Evolutionary conservation across 1,284 basidiomycete genomes (phyloP).

Genomic region (Stygiomarasmius scandens): DNA sequence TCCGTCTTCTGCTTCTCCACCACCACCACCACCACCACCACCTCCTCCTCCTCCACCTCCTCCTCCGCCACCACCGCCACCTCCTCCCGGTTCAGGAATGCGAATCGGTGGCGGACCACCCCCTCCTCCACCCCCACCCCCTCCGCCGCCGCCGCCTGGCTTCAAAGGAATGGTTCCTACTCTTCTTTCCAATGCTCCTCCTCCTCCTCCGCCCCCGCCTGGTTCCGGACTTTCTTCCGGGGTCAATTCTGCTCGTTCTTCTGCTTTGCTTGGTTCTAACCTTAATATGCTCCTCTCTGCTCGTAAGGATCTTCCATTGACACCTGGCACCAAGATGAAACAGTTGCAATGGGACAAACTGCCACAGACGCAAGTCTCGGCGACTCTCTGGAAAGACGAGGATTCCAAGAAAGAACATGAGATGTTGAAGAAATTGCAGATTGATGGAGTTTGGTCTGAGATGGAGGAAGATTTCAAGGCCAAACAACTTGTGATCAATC

Average conservation of each 20-base stretch:
- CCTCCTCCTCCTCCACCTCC: constrained; percentile 39
- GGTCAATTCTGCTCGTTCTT: constrained; percentile 56
- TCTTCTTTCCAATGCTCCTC: constrained; percentile 38
- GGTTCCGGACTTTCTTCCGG: constrained; percentile 48
- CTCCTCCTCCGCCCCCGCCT: constrained; percentile 49
- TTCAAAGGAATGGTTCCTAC: constrained; percentile 23
- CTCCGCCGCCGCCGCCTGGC: constrained; percentile 43
- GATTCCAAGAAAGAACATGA: constrained; percentile 71
- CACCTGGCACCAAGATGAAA: constrained; percentile 93
- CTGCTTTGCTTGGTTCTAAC: constrained; percentile 61
- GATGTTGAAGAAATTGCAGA: constrained; percentile 78
- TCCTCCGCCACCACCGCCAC: constrained; percentile 39
- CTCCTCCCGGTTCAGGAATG: constrained; percentile 31
- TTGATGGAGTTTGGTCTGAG: constrained; percentile 89
- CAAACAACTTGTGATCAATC: constrained; percentile 87
- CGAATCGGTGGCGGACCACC: constrained; percentile 26
- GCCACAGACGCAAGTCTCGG: constrained; percentile 78
- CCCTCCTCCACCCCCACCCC: constrained; percentile 35
- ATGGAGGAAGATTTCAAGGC: constrained; percentile 99
- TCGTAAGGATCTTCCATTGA: constrained; percentile 86
- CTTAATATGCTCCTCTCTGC: constrained; percentile 56
- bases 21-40: constrained; percentile 39
- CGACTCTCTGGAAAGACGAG: constrained; percentile 84
- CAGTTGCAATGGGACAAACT: constrained; percentile 99
- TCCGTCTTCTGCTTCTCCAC: constrained; percentile 21